These are phyloP conservation scores for Lactuca saligna DNA, from an alignment of 129 eudicot species.

Conservation along the genomic window DNA sequence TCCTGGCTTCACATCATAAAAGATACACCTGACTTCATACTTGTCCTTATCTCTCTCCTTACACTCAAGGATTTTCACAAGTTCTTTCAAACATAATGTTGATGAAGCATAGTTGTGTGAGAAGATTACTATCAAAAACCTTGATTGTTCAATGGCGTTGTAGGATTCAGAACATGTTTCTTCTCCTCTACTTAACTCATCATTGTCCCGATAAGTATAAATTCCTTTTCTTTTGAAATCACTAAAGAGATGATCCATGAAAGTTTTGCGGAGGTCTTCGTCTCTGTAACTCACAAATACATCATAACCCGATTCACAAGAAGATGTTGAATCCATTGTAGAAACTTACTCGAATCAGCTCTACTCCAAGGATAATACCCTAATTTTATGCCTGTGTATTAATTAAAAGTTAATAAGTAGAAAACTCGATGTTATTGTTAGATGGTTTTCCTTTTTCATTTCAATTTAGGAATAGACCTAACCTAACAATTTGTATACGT, in stretches of 20 bases:
- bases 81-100: conserved; percentile 38
- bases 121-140: conserved; percentile 35
- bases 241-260: conserved; percentile 36
- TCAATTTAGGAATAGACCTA: background rate
- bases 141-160: conserved; percentile 34
- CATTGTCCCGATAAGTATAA: conserved; percentile 18
- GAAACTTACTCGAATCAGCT: background rate
- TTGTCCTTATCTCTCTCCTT: conserved; percentile 28
- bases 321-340: conserved; percentile 25
- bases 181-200: conserved; percentile 28
- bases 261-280: conserved; percentile 32
- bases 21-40: conserved; percentile 37
- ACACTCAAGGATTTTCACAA: conserved; percentile 35
- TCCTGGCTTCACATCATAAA: conserved; percentile 38
- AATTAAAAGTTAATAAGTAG: background rate
- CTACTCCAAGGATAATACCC: background rate
- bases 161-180: conserved; percentile 21
- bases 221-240: conserved; percentile 32
- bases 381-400: background rate
- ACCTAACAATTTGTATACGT: background rate
- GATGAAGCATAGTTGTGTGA: conserved; percentile 45
- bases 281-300: conserved; percentile 37
- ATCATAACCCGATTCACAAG: conserved; percentile 18
- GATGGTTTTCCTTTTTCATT: too few species aligned
- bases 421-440: background rate